These are phyloP conservation scores for Phaeosphaeriaceae sp. DNA, from an alignment of 2,329 filamentous ascomycete genomes.

Conservation along the genomic window DNA sequence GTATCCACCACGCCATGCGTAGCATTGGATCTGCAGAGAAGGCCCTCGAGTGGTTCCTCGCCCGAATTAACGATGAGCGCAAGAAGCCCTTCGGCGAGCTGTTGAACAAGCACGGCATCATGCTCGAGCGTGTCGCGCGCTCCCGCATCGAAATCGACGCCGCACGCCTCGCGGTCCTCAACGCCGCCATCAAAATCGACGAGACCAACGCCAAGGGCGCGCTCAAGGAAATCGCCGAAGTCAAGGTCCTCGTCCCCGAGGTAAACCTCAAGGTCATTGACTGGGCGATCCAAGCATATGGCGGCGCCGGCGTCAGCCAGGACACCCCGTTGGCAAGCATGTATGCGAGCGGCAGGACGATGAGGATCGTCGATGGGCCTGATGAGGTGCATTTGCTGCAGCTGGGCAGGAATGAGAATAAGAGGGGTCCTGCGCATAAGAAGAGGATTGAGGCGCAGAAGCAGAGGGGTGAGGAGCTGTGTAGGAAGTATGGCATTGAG, in stretches of 20 bases:
- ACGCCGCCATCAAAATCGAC: conserved; percentile 96
- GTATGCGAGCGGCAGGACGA: conserved; percentile 81
- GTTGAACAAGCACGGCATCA: conserved; percentile 87
- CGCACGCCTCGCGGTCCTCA: conserved; percentile 86
- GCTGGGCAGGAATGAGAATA: conserved; percentile 82
- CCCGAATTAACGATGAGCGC: conserved; percentile 87
- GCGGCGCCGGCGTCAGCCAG: conserved; percentile 88
- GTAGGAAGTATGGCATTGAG: conserved; percentile 64
- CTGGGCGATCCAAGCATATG: conserved; percentile 90
- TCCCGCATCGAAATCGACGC: conserved; percentile 94
- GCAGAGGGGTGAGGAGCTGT: conserved; percentile 69
- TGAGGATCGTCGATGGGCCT: conserved; percentile 89
- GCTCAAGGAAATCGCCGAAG: conserved; percentile 91
- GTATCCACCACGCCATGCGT: conserved; percentile 98
- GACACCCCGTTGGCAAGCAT: conserved; percentile 84
- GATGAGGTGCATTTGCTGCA: conserved; percentile 88
- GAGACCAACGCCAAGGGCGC: conserved; percentile 85
- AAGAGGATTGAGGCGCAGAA: conserved; percentile 70
- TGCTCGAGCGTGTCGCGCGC: conserved; percentile 92
- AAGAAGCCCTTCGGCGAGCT: conserved; percentile 93
- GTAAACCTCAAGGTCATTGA: conserved; percentile 88
- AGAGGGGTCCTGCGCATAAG: conserved; percentile 66
- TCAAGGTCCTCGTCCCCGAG: conserved; percentile 88
- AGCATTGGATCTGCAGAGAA: conserved; percentile 89
- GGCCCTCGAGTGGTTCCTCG: conserved; percentile 93